phyloP scores from a whole-genome alignment of 306 rosid genomes.

The Cucumis cinereus region DNA sequence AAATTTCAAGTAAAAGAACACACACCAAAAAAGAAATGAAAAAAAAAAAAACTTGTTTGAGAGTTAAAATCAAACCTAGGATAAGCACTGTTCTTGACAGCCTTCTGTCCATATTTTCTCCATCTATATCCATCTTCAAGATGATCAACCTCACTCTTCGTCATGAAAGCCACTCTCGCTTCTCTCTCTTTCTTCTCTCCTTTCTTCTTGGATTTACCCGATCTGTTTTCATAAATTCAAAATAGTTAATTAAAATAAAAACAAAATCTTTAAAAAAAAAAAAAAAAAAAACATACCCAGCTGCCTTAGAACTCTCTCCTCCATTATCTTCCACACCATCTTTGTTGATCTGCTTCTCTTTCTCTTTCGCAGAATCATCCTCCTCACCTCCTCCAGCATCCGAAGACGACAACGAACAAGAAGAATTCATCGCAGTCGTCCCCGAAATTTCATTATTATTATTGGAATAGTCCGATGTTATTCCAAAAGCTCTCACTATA shows the following conservation, averaged over 20 bases:
- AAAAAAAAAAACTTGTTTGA: not conserved
- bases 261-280: not conserved
- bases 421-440: constrained; percentile 17
- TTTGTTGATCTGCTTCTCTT: constrained; percentile 23
- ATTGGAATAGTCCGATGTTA: constrained; percentile 13
- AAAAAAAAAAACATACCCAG: constrained; percentile 27
- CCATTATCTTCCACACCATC: constrained; percentile 13
- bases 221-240: constrained; percentile 7
- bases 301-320: constrained; percentile 42
- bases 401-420: constrained; percentile 58
- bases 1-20: too few species aligned
- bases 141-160: constrained; percentile 63
- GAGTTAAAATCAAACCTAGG: constrained; percentile 32
- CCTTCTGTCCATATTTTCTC: constrained; percentile 76
- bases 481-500: constrained; percentile 40
- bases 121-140: constrained; percentile 72
- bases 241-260: not conserved
- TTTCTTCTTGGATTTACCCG: constrained; percentile 41
- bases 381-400: constrained; percentile 62
- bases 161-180: constrained; percentile 64
- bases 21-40: too few species aligned
- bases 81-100: constrained; percentile 62
- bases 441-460: not conserved
- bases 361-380: constrained; percentile 33
- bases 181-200: constrained; percentile 50